Evolutionary conservation across 805 yeast species (phyloP).

Genomic region (Kluyveromyces aestuarii): DNA sequence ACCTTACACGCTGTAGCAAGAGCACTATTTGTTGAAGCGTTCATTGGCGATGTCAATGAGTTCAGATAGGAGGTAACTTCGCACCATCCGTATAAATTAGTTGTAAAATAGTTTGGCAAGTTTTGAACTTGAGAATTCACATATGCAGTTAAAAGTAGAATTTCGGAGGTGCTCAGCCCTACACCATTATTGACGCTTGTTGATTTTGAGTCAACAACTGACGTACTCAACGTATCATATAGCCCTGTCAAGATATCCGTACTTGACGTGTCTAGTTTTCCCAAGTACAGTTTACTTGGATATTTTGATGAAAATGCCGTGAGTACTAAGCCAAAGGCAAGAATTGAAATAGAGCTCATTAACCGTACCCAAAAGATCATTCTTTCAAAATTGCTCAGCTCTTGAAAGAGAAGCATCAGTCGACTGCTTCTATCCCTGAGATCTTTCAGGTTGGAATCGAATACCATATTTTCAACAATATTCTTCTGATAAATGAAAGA

Average conservation of each 20-base stretch:
- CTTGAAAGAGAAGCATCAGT: slow-evolving; percentile 12
- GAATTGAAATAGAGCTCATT: slow-evolving; percentile 12
- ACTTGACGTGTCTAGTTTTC: slow-evolving; percentile 17
- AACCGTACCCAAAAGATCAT: slow-evolving; percentile 16
- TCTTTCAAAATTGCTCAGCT: slow-evolving; percentile 17
- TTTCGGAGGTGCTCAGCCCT: slow-evolving; percentile 25
- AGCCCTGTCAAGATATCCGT: slow-evolving; percentile 21
- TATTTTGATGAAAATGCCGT: slow-evolving; percentile 13
- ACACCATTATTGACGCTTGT: slow-evolving; percentile 22
- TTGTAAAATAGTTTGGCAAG: slow-evolving; percentile 21
- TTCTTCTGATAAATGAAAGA: too few relatives aligned
- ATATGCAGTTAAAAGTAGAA: slow-evolving; percentile 20
- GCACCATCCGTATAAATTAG: slow-evolving; percentile 21
- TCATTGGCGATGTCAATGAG: background rate
- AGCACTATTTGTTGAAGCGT: slow-evolving; percentile 8
- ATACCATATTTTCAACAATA: background rate
- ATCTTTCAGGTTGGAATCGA: background rate
- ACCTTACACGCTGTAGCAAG: slow-evolving; percentile 9
- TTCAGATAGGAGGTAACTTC: slow-evolving; percentile 7
- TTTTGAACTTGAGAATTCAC: slow-evolving; percentile 16
- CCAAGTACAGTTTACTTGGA: slow-evolving; percentile 16
- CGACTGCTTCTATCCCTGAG: background rate
- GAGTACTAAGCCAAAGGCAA: slow-evolving; percentile 13
- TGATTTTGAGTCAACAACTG: slow-evolving; percentile 18
- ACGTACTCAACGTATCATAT: slow-evolving; percentile 13